Evolutionary conservation across 441 rosid genomes (phyloP), one percentile per base, ranked within the genome.

Genomic region (Syzygium syzygioides): DNA sequence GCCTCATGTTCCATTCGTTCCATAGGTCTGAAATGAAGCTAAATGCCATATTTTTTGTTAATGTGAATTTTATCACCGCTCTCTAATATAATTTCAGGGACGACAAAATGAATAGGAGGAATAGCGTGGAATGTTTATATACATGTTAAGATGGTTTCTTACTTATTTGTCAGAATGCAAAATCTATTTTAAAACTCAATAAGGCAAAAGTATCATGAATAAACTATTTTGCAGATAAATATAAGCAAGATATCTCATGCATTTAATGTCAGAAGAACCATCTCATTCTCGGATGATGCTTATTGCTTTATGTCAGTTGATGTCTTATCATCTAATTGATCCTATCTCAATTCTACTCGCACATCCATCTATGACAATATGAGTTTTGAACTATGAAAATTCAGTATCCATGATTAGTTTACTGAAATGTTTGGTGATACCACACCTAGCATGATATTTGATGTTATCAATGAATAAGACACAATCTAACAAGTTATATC

Each of bases 211-310:
- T n/a, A n/a, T 20, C 3, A 0, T 68, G 26, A 34, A 34, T 34
- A 14, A 10, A 34, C 14, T 45, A 68, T 68, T 68, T 1, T 2
- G 0, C 5, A 13, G 1, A 18, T 18, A 13, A 4, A 0, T 3
- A 9, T 26, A 18, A 32, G 0, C 0, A 68, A 68, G 10, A 14
- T 18, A 68, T 68, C 0, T 19, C 48, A 2, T 34, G 45, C 26
- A 68, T 3, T 19, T 14, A 68, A 1, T 68, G 48, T 4, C 6
- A 34, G 15, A 48, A 19, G 34, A 68, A 19, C 48, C 34, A 10
- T 68, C 0, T 2, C 4, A 68, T 68, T 23, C 26, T 19, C 6
- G 14, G 25, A 68, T 68, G 26, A 68, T 68, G 6, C 79, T 0
- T 32, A 68, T 19, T 9, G 26, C 48, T 68, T 68, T 2, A 19